Evolutionary conservation across 768 basidiomycete genomes (phyloP), one percentile per base, ranked within the genome.

Genomic region (Sarcodon sp.): DNA sequence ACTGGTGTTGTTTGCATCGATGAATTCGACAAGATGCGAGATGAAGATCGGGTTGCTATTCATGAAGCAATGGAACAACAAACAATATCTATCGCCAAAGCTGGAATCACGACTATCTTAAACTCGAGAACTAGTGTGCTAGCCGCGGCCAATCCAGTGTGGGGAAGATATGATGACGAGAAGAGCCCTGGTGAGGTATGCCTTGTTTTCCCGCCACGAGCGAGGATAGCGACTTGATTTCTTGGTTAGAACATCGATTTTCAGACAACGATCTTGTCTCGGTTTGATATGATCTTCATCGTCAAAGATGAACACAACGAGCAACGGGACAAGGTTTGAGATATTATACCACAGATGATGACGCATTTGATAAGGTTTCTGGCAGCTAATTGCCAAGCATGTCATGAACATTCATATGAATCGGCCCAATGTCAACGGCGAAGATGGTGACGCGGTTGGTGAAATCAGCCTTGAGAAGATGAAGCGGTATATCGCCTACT

Each of bases 21-120:
- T 57, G 96, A 99, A 63, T 99, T 99, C 57, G 96, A 99, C 68
- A 99, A 99, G 70, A 99, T 99, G 96, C 75, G 94, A 35, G 96
- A 99, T 55, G 94, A 98, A 64, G 96, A 99, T 62, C 81, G 96
- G 48, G 96, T 98, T 4, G 96, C 96, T 0, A 98, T 98, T 51
- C 96, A 98, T 65, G 96, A 98, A 68, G 96, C 94, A 11, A 99
- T 99, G 96, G 96, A 99, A 59, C 96, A 99, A 60, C 94, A 98
- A 59, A 99, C 96, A 0, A 98, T 99, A 55, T 98, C 96, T 1
- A 97, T 99, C 53, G 94, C 94, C 13, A 98, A 99, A 63, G 96
- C 96, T 4, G 96, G 94, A 52, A 99, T 99, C 48, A 97, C 96
- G 0, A 99, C 94, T 2, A 90, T 97, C 6, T 68, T 99, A 9